Conservation (phyloP, 2,329 filamentous ascomycete genomes). For the Sphaerulina vaccinii region DNA sequence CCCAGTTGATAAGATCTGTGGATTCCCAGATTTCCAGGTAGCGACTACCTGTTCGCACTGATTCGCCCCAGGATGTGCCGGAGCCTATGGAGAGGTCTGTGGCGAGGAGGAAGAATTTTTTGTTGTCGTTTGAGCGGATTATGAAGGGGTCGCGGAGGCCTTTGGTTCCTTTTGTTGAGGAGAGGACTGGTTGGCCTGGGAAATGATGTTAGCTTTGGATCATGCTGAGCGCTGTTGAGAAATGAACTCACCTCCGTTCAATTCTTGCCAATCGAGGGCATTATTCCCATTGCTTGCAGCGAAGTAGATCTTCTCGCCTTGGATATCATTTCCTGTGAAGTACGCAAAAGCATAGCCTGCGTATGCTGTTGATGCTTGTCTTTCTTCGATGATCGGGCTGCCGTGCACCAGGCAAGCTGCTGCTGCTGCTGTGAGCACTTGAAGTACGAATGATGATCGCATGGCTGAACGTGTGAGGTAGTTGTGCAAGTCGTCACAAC, state of each 20-base stretch:
- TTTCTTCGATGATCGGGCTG: conserved; percentile 2
- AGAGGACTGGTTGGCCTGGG: conserved; percentile 45
- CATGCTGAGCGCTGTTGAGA: not conserved
- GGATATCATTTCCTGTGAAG: conserved; percentile 48
- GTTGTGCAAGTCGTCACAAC: too few species aligned
- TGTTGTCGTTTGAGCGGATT: conserved; percentile 52
- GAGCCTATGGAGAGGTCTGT: conserved; percentile 56
- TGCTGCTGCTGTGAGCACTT: conserved; percentile 11
- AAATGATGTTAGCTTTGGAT: not conserved
- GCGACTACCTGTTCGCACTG: conserved; percentile 49
- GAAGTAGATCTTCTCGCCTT: conserved; percentile 55
- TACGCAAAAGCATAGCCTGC: conserved; percentile 54
- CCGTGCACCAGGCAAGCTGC: conserved; percentile 2
- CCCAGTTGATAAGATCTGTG: conserved; percentile 52
- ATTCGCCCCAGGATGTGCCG: conserved; percentile 53
- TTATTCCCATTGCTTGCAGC: conserved; percentile 55
- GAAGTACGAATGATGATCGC: conserved; percentile 6
- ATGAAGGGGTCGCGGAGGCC: conserved; percentile 56
- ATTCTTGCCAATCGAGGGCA: conserved; percentile 51
- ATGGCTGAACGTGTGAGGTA: conserved; percentile 7
- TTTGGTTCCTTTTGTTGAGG: conserved; percentile 49
- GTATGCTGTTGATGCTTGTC: conserved; percentile 16
- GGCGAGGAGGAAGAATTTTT: conserved; percentile 54
- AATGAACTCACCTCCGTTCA: conserved; percentile 42
- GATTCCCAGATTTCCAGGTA: conserved; percentile 55